Evolutionary conservation across 495 filamentous ascomycete genomes (phyloP).

Genomic region (Aspergillus diversus): DNA sequence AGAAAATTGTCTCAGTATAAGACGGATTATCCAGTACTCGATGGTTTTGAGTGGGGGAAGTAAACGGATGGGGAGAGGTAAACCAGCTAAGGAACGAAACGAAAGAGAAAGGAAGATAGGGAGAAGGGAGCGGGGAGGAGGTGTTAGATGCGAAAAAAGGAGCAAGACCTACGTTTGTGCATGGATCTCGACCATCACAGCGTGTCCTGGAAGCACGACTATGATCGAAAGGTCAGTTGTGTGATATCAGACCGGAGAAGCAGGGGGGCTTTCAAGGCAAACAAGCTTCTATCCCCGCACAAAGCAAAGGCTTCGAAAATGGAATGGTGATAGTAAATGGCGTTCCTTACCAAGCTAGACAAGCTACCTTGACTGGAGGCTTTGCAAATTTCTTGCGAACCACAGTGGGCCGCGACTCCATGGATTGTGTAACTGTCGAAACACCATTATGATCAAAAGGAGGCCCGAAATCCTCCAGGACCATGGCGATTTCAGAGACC

Average conservation of each 20-base stretch:
- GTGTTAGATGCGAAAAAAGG: background rate
- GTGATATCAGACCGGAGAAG: conserved; percentile 8
- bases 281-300: conserved; percentile 9
- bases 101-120: conserved; percentile 4
- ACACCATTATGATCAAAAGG: conserved; percentile 20
- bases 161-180: conserved; percentile 53
- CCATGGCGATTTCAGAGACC: conserved; percentile 23
- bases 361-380: conserved; percentile 67
- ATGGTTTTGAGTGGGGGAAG: background rate
- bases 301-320: background rate
- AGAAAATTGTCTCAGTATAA: conserved; percentile 14
- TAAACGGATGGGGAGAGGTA: background rate
- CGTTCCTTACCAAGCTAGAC: conserved; percentile 59
- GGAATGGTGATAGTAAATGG: background rate
- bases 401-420: conserved; percentile 26
- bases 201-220: conserved; percentile 62
- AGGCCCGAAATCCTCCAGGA: conserved; percentile 22
- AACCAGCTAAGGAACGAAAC: conserved; percentile 1
- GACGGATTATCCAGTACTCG: conserved; percentile 1
- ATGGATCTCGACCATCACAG: conserved; percentile 61
- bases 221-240: conserved; percentile 21
- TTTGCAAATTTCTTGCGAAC: conserved; percentile 54
- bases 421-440: conserved; percentile 29
- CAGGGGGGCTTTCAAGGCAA: conserved; percentile 6
- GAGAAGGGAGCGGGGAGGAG: background rate